Evolutionary conservation across 495 filamentous ascomycete species (phyloP).

Genomic region (Aspergillus panamensis): DNA sequence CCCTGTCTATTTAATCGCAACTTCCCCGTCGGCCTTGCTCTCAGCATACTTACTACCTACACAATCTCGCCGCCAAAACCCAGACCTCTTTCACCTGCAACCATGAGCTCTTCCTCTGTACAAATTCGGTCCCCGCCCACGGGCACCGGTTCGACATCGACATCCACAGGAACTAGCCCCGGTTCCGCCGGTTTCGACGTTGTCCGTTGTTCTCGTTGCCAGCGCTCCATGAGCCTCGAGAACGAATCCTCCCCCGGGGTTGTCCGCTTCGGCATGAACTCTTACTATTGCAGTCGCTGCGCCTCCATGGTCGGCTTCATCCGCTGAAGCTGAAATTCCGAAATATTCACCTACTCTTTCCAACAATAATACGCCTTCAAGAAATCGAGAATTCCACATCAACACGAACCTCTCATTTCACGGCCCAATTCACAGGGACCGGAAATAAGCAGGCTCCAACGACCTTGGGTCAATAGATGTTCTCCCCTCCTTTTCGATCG

Average conservation of each 20-base stretch:
- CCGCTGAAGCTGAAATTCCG: constrained; percentile 43
- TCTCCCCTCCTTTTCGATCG: no score
- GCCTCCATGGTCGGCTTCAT: constrained; percentile 67
- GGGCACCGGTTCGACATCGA: constrained; percentile 14
- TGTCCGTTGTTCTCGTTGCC: constrained; percentile 49
- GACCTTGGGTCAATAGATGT: no score
- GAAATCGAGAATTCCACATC: no score
- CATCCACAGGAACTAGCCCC: constrained; percentile 22
- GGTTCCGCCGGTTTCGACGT: constrained; percentile 34
- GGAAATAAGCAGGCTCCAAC: no score
- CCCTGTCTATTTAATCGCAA: neutral
- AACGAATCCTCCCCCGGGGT: constrained; percentile 47
- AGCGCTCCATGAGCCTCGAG: constrained; percentile 46
- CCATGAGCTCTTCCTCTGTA: constrained; percentile 42
- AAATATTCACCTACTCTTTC: no score
- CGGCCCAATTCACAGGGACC: no score
- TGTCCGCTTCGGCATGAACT: constrained; percentile 70
- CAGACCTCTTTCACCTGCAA: neutral
- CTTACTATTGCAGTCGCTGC: constrained; percentile 75
- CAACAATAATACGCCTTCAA: no score
- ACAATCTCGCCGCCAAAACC: neutral
- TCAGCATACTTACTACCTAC: neutral
- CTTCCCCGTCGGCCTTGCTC: neutral
- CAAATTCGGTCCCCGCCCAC: constrained; percentile 36
- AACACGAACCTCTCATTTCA: no score